Evolutionary conservation across 257 asterid species (phyloP).

Genomic region (Solanum boliviense): DNA sequence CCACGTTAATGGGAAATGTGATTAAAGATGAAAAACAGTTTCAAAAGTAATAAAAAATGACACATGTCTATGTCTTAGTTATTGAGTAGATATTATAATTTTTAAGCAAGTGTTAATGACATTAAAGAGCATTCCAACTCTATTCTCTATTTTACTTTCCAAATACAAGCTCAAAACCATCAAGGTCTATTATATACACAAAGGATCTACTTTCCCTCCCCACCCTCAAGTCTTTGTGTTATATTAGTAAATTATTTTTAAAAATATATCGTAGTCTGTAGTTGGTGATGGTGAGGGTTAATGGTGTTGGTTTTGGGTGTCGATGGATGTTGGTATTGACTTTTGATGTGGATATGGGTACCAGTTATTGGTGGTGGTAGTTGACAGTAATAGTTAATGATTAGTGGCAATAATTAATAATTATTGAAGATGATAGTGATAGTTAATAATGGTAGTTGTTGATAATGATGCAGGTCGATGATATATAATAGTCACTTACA

Average conservation of each 20-base stretch:
- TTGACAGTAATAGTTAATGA: too few relatives aligned
- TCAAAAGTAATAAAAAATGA: background rate
- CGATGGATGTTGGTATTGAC: background rate
- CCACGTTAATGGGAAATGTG: too few relatives aligned
- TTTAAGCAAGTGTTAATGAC: background rate
- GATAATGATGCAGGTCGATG: background rate
- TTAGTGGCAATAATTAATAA: background rate
- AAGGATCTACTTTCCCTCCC: background rate
- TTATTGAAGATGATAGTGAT: too few relatives aligned
- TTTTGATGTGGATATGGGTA: background rate
- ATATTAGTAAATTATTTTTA: background rate
- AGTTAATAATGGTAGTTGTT: background rate
- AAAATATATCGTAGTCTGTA: background rate
- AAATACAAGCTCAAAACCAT: background rate
- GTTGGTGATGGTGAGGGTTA: rapidly evolving
- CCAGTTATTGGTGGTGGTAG: rapidly evolving
- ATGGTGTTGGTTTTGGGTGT: background rate
- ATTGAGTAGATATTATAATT: background rate
- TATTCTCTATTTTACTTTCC: too few relatives aligned
- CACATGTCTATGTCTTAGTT: background rate
- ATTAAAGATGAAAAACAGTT: background rate
- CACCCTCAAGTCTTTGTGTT: background rate
- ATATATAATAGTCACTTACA: background rate
- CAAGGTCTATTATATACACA: background rate
- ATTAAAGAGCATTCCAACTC: background rate